Base-by-base conservation (phyloP, 441 rosid genomes). In the Pelargonium myrrhifolium region DNA sequence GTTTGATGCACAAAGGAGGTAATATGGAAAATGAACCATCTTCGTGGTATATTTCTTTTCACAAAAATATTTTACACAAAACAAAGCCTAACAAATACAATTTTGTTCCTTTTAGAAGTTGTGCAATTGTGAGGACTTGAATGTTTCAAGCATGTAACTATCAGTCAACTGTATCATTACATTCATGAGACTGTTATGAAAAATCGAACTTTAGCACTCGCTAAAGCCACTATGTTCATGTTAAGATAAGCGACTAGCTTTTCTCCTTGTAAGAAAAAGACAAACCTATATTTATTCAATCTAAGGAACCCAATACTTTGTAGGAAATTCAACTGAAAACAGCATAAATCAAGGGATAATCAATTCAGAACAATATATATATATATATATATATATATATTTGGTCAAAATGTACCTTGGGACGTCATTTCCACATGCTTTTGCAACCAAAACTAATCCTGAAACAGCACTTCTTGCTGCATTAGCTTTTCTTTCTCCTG, bases 401-500 rank as follows among this genome's bases (percentile, higher is more conserved):
- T 1, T 55, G 20, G 22, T 55, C 61, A 17, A 55, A 6, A 11
- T 21, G 45, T 85, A 93, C 99, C 99, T 94, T 6, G 99, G 91
- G 67, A 92, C 97, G 75, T 94, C 97, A 72, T 92, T 88, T 66
- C 97, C 97, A 74, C 99, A 94, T 61, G 97, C 96, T 81, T 94
- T 94, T 65, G 97, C 90, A 7, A 85, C 94, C 77, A 87, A 76
- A 72, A 86, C 83, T 68, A 94, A 76, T 66, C 96, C 94, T 14
- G 97, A 94, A 74, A 88, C 83, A 58, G 82, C 86, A 81, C 86
- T 92, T 88, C 81, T 85, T 67, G 97, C 94, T 53, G 94, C 92
- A 76, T 81, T 80, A 26, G 89, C 89, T 82, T 85, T 84, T 77
- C 94, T 83, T 73, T 82, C 74, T 49, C 68, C 81, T 65, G 75